Evolutionary conservation across 2,329 filamentous ascomycete genomes (phyloP), one percentile per base, ranked within the genome.

Genomic region (Curvularia lunata): DNA sequence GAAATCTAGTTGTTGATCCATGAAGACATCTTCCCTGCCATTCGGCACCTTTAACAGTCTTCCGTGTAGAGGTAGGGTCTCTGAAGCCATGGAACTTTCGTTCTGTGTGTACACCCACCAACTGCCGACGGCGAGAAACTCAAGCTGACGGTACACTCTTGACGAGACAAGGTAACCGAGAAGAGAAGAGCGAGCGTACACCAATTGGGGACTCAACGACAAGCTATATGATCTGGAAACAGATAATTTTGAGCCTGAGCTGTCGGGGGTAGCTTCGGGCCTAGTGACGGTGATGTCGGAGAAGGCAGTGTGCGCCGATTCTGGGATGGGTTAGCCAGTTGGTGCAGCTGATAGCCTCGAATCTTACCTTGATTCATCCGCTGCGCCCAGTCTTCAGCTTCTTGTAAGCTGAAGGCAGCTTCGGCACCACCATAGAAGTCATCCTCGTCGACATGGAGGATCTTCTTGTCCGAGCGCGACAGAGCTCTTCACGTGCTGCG

Each of bases 51-150:
- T 89, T 50, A 84, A 81, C 34, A 97, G 79, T 32, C 57, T 65
- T 7, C 69, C 70, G 12, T 48, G 52, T 28, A 21, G 41, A 48
- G 30, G 30, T 4, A 30, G 16, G 18, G 28, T 23, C 12, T 32
- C 41, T n/a, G 54, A 28, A 32, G 56, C 49, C 34, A 21, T 28
- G 6, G 46, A 52, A 48, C 45, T 42, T 48, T 58, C 43, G n/a
- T 19, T 38, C 13, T 48, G 56, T 19, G 51, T 38, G 45, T 88
- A 88, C 54, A 97, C 86, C 84, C 90, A 97, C 86, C 94, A 98
- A 55, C 91, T 94, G 25, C 94, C 94, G 25, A 98, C 91, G 27
- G 94, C 92, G 61, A 95, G 86, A 67, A 98, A 98, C 73, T 98
- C 94, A 46, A 99, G 85, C 78, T 97, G 93, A 21, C 89, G 86